These are phyloP conservation scores for Castanea crenata DNA, from an alignment of 306 rosid genomes.

Conservation along the genomic window DNA sequence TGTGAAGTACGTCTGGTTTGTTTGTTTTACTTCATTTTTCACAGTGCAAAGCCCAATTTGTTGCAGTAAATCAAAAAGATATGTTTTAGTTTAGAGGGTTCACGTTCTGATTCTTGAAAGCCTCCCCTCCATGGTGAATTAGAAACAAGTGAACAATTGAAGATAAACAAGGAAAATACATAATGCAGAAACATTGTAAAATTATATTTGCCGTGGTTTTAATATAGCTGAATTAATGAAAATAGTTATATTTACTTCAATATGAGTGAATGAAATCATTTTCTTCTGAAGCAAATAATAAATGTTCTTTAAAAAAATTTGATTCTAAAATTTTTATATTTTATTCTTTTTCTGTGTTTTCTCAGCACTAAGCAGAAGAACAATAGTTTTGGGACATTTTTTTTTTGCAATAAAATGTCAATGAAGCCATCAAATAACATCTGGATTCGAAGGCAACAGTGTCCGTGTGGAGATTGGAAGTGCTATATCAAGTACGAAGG, in stretches of 20 bases:
- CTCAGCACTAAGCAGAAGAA: slow-evolving; percentile 7
- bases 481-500: slow-evolving; percentile 59
- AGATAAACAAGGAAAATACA: background rate
- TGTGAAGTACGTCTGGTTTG: background rate
- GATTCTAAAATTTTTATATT: background rate
- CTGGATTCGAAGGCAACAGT: slow-evolving; percentile 61
- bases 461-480: slow-evolving; percentile 77
- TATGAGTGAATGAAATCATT: background rate
- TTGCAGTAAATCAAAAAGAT: background rate
- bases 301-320: background rate
- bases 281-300: background rate
- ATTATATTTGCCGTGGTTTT: background rate
- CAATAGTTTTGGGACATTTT: slow-evolving; percentile 1
- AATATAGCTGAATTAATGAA: background rate
- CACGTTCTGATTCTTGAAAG: background rate
- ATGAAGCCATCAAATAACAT: slow-evolving; percentile 51
- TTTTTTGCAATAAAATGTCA: slow-evolving; percentile 16
- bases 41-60: background rate
- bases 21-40: background rate
- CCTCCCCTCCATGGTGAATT: background rate
- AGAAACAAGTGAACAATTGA: background rate
- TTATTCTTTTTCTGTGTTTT: background rate
- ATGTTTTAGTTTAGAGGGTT: background rate
- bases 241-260: background rate
- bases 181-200: background rate